Base-by-base conservation (phyloP, 164 flowering plant species). In the Macadamia integrifolia region DNA sequence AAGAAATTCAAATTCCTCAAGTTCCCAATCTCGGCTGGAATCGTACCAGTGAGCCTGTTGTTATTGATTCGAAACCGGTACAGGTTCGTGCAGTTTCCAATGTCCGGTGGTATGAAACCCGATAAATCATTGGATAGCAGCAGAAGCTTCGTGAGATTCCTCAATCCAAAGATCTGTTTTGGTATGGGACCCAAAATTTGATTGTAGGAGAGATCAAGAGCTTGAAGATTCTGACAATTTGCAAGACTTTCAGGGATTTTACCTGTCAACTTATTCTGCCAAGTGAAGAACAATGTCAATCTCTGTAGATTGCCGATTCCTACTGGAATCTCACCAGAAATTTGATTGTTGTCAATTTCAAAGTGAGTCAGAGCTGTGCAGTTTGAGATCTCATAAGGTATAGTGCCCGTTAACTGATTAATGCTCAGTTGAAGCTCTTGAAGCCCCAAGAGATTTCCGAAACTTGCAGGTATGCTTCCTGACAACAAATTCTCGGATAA, bases 201-300 rank as follows among this genome's bases (percentile, higher is more conserved):
- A 69, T 95, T 95, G 77, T 83, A 83, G 30, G 99, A 95, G 1
- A 95, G 80, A 78, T 95, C 99, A 72, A 95, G 86, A 52, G 94
- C 94, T 72, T 92, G 87, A 58, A 95, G 92, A 60, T 84, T 68
- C 57, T 77, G 70, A 66, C 98, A 95, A 6, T 80, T 78, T 0
- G 96, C 80, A 14, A 95, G 78, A 49, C 87, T 79, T 46, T 62
- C 84, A 1, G 99, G 99, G 55, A 95, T 82, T 1, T 61, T 77
- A 31, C 98, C 97, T 0, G 91, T 80, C 5, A 95, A 83, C 64
- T 70, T 84, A 70, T 95, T 95, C 72, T 83, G 76, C 99, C 99
- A 92, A 15, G 93, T 88, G 60, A 89, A 92, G 75, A 95, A 87
- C 64, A 89, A 57, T 48, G 83, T 85, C 79, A 95, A 71, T 72